Percentiles rank a stretch among this genome's conserved stretches.
Evolutionary conservation across 768 basidiomycete genomes (phyloP).

Genomic region (Suillus clintonianus): DNA sequence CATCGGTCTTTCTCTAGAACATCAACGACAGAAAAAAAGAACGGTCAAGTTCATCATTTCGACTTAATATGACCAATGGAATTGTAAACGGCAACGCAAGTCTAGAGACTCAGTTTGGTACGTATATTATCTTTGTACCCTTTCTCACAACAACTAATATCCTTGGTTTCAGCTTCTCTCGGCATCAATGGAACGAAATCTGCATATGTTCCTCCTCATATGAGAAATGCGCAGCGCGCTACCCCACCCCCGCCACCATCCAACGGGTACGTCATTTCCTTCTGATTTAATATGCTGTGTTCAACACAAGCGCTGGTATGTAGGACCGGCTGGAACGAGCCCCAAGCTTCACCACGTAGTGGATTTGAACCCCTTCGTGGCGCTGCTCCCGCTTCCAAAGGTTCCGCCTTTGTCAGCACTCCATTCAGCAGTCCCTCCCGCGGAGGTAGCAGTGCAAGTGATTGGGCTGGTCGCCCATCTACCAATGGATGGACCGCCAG

Average conservation of each 20-base stretch:
- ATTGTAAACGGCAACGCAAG: slow-evolving; percentile 76
- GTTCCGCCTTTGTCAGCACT: slow-evolving; percentile 43
- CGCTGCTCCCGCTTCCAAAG: slow-evolving; percentile 35
- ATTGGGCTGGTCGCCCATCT: slow-evolving; percentile 44
- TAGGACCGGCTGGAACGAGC: slow-evolving; percentile 77
- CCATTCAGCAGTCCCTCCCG: slow-evolving; percentile 30
- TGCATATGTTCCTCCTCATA: slow-evolving; percentile 87
- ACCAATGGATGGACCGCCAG: slow-evolving; percentile 39
- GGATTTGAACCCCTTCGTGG: slow-evolving; percentile 45
- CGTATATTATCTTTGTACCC: slow-evolving; percentile 17
- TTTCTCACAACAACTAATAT: slow-evolving; percentile 4
- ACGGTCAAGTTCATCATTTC: slow-evolving; percentile 32
- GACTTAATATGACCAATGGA: slow-evolving; percentile 87
- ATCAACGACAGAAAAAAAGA: slow-evolving; percentile 28
- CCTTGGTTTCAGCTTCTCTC: slow-evolving; percentile 58
- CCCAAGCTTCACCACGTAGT: slow-evolving; percentile 66
- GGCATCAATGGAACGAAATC: slow-evolving; percentile 69
- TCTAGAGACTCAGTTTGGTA: slow-evolving; percentile 77
- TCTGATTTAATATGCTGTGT: slow-evolving; percentile 10
- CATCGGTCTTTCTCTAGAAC: slow-evolving; percentile 32
- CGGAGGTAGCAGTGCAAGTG: slow-evolving; percentile 29
- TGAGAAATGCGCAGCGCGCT: slow-evolving; percentile 87
- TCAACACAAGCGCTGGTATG: slow-evolving; percentile 19
- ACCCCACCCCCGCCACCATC: slow-evolving; percentile 50
- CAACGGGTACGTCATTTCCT: slow-evolving; percentile 54